Conservation (phyloP, 306 rosid genomes). For the Trichosanthes truncata region DNA sequence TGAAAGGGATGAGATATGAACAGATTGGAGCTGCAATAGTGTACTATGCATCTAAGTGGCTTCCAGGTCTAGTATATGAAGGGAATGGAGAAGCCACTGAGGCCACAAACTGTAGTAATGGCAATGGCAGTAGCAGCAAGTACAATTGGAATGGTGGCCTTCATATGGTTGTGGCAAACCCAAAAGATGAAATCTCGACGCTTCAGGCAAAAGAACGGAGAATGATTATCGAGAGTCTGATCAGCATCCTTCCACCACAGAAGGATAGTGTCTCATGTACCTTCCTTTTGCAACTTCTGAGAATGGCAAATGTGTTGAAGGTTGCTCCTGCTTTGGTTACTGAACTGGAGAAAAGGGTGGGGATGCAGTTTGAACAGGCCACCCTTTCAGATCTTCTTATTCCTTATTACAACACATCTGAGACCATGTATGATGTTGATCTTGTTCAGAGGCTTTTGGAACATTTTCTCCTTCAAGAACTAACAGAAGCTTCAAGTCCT, state of each 20-base stretch:
- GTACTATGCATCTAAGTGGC: slow-evolving; percentile 85
- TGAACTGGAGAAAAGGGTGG: slow-evolving; percentile 88
- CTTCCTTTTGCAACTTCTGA: slow-evolving; percentile 81
- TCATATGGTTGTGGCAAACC: slow-evolving; percentile 59
- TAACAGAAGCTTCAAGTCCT: slow-evolving; percentile 65
- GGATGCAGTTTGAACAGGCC: slow-evolving; percentile 97
- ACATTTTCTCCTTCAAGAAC: slow-evolving; percentile 89
- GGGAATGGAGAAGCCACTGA: slow-evolving; percentile 19
- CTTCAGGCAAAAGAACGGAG: slow-evolving; percentile 70
- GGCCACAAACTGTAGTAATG: slow-evolving; percentile 27
- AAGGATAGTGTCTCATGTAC: slow-evolving; percentile 89
- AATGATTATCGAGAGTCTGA: slow-evolving; percentile 79
- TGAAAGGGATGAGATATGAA: slow-evolving; percentile 84
- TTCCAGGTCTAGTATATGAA: slow-evolving; percentile 49
- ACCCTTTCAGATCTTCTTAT: slow-evolving; percentile 64
- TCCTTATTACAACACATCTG: slow-evolving; percentile 53
- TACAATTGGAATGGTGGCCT: slow-evolving; percentile 66
- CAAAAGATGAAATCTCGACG: slow-evolving; percentile 40
- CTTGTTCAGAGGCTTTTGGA: slow-evolving; percentile 89
- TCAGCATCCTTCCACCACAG: slow-evolving; percentile 92
- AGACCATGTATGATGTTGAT: slow-evolving; percentile 84
- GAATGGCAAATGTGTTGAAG: slow-evolving; percentile 71
- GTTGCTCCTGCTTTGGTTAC: slow-evolving; percentile 90
- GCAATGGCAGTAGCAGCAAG: slow-evolving; percentile 27
- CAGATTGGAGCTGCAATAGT: slow-evolving; percentile 68